Evolutionary conservation across 2,329 filamentous ascomycete species (phyloP).

Genomic region (Rutstroemia sp.): DNA sequence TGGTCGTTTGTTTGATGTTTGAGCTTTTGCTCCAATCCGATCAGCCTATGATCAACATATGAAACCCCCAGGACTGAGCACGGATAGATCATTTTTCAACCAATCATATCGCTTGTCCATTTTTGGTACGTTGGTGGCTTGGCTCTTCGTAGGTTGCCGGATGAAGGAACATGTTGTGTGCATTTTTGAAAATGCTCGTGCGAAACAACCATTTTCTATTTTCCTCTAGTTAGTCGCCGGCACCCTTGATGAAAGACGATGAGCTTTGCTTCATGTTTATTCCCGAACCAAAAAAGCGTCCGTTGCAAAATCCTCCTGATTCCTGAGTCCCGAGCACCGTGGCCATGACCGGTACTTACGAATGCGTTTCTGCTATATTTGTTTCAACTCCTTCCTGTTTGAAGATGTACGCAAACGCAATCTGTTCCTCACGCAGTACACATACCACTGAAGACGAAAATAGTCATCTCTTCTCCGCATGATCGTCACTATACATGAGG

Average conservation of each 20-base stretch:
- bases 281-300: not conserved
- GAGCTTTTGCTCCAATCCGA: not conserved
- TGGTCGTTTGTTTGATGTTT: slow-evolving; percentile 1
- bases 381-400: slow-evolving; percentile 2
- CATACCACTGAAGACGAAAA: not conserved
- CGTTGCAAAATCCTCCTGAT: not conserved
- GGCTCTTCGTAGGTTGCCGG: not conserved
- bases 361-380: not conserved
- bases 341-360: too few relatives aligned
- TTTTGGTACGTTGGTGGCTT: not conserved
- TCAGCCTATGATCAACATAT: not conserved
- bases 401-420: not conserved
- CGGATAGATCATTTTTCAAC: not conserved
- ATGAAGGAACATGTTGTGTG: not conserved
- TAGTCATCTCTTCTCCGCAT: slow-evolving; percentile 1
- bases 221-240: too few relatives aligned
- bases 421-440: not conserved
- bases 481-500: slow-evolving; percentile 8
- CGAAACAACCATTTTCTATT: too few relatives aligned
- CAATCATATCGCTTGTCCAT: not conserved
- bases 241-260: too few relatives aligned
- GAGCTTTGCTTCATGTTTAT: not conserved
- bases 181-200: too few relatives aligned
- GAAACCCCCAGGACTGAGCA: slow-evolving; percentile 2
- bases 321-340: not conserved